A percentile compares a stretch with the other conserved stretches of the same genome.
Conservation (phyloP, 768 basidiomycete species). For the Amanita fuliginea region DNA sequence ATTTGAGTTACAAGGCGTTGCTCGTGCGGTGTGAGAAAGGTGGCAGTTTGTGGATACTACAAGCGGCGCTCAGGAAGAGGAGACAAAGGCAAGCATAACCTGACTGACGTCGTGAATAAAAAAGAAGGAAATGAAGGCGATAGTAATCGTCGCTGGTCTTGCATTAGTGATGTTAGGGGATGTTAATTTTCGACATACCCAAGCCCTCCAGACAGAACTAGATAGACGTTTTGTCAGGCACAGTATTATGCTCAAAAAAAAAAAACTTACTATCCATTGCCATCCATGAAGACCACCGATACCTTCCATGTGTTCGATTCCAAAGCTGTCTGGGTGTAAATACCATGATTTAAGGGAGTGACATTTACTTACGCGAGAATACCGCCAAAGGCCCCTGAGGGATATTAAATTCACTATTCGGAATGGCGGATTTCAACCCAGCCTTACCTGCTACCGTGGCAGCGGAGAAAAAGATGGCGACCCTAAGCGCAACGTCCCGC, state of each 20-base stretch:
- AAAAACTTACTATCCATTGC: conserved; percentile 35
- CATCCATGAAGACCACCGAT: conserved; percentile 28
- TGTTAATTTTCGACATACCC: conserved; percentile 6
- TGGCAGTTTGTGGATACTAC: conserved; percentile 48
- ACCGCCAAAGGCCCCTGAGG: conserved; percentile 33
- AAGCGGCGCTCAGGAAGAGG: not conserved
- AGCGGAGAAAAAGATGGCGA: conserved; percentile 55
- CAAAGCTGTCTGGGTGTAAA: conserved; percentile 27
- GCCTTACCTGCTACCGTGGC: conserved; percentile 39
- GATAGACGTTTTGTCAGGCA: not conserved
- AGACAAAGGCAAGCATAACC: not conserved
- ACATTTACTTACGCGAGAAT: conserved; percentile 30
- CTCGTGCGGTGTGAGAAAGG: conserved; percentile 38
- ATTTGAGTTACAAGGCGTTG: conserved; percentile 24
- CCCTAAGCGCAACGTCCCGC: conserved; percentile 43
- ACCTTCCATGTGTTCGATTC: conserved; percentile 33
- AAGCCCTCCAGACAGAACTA: conserved; percentile 39
- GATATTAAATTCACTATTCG: conserved; percentile 1
- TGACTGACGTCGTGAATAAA: conserved; percentile 40
- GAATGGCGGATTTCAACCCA: not conserved
- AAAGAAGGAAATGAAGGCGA: conserved; percentile 34
- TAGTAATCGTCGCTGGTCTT: conserved; percentile 21
- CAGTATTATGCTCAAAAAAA: no score
- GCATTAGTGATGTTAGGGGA: not conserved
- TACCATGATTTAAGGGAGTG: not conserved